phyloP scores from a whole-genome alignment of 257 asterid species.

The Jaltomata sinuosa region DNA sequence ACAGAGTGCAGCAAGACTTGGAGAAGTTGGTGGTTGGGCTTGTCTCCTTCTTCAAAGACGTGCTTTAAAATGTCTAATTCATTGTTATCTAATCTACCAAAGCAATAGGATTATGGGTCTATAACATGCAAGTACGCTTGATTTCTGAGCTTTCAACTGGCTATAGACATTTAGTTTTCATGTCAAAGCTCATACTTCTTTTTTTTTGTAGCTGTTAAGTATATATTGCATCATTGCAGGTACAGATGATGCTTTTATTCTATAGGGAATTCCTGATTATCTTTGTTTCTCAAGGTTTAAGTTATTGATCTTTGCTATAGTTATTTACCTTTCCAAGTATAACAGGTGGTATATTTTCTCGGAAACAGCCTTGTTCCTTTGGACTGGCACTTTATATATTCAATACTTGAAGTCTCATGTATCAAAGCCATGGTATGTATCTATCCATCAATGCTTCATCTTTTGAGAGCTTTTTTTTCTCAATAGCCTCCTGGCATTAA shows the following conservation, averaged over 20 bases:
- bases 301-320: neutral
- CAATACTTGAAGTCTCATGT: conserved; percentile 54
- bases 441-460: neutral
- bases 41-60: neutral
- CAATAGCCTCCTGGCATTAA: neutral
- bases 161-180: neutral
- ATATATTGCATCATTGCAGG: neutral
- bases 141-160: neutral
- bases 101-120: neutral
- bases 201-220: neutral
- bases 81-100: neutral
- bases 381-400: conserved; percentile 79
- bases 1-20: neutral
- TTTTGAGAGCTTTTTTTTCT: neutral
- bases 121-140: neutral
- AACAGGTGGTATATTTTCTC: conserved; percentile 90
- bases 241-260: neutral
- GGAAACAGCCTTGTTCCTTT: conserved; percentile 73
- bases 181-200: neutral
- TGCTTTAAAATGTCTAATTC: neutral
- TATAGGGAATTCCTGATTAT: neutral
- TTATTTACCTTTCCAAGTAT: neutral
- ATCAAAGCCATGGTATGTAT: conserved; percentile 72
- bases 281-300: neutral
- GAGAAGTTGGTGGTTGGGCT: neutral